Evolutionary conservation across 1,284 basidiomycete species (phyloP), one percentile per base, ranked within the genome.

Genomic region (Xerocomus amazonicus): DNA sequence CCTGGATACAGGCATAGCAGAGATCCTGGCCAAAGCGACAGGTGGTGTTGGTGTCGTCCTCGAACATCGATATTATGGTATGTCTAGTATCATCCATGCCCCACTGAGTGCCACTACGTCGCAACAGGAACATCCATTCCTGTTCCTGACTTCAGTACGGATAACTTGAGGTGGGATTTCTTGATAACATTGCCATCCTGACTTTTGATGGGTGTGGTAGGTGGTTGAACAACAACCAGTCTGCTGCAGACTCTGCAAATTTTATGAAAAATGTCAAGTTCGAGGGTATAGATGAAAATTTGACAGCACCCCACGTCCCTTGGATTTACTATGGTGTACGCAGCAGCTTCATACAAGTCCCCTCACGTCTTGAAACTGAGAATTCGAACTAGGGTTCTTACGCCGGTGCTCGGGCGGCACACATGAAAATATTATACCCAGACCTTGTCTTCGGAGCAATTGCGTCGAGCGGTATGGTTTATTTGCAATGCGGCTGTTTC

Each of bases 271-370:
- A 86, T 51, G 83, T 97, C 62, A 77, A 84, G 57, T 87, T 95
- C 49, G 70, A 78, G 1, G 86, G 86, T 0, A 79, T 95, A 26
- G 72, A 83, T 4, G 80, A 87, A 51, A 77, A 87, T 54, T 60
- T 91, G 50, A 84, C 84, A 3, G 80, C 84, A 5, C 81, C 79
- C 4, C 74, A 69, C 29, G 85, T 87, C 1, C 90, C 92, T 2
- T 96, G 94, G 89, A 92, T 98, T 56, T 96, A 96, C 69, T 97
- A 97, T 60, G 95, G 96, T 27, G 92, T 86, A 68, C n/a, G 73
- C 62, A 9, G n/a, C 14, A n/a, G n/a, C 16, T n/a, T 34, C 29
- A 32, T 10, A 5, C 17, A 10, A 16, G 16, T n/a, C 32, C 19
- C 32, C 9, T 19, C 12, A 4, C 37, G 9, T 19, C 44, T 13